These are phyloP conservation scores for Inonotus hispidus DNA, from an alignment of 1,284 basidiomycete genomes.

Conservation along the genomic window DNA sequence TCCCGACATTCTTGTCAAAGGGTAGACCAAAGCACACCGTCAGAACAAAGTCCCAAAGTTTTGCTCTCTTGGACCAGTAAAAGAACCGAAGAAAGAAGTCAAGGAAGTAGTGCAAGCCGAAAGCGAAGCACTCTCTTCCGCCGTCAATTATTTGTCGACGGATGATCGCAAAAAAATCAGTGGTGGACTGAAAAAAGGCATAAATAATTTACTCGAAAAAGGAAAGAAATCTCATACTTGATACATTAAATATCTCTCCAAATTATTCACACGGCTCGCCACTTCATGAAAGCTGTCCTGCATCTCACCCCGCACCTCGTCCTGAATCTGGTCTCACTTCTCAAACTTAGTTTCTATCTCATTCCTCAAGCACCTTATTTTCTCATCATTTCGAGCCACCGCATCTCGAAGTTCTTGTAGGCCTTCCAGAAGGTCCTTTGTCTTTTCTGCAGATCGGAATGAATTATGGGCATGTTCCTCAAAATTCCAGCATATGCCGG, in stretches of 20 bases:
- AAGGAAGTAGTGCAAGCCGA: background rate
- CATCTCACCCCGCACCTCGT: background rate
- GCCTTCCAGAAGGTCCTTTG: no score
- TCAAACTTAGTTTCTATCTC: background rate
- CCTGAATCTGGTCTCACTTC: background rate
- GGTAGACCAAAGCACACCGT: no score
- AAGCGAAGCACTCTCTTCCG: background rate
- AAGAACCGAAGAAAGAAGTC: background rate
- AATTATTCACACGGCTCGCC: no score
- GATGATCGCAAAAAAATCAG: background rate
- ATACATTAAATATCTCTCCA: background rate
- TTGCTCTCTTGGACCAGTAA: no score
- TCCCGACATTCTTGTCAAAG: background rate
- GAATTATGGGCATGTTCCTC: no score
- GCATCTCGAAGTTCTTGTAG: no score
- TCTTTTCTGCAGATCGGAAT: no score
- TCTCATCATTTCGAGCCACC: no score
- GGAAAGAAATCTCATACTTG: background rate
- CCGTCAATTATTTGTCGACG: background rate
- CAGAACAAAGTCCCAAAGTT: no score
- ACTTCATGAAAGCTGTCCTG: no score
- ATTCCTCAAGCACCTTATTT: no score
- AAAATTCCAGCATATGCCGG: no score
- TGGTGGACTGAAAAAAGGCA: background rate
- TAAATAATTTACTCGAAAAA: background rate